A percentile compares a stretch with the other conserved stretches of the same genome.
Conservation (phyloP, 2,329 filamentous ascomycete species). For the Coleophoma crateriformis region DNA sequence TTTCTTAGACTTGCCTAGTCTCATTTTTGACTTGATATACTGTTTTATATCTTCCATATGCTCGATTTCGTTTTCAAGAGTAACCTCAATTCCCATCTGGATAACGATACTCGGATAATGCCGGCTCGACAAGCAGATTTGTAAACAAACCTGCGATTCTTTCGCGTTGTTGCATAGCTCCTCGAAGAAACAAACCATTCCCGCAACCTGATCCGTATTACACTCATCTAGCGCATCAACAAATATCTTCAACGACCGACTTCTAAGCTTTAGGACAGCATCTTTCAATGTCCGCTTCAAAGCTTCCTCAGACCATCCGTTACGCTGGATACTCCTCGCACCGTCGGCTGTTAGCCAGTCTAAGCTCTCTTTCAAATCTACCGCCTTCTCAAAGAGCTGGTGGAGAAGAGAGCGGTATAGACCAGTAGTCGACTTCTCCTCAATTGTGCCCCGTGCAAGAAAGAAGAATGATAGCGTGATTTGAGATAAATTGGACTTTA, state of each 20-base stretch:
- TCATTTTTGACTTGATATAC: constrained; percentile 15
- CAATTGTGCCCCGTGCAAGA: constrained; percentile 15
- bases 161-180: constrained; percentile 12
- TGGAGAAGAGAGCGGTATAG: constrained; percentile 44
- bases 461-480: constrained; percentile 29
- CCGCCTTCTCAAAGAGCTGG: constrained; percentile 34
- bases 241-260: constrained; percentile 25
- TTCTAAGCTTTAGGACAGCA: constrained; percentile 22
- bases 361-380: constrained; percentile 26
- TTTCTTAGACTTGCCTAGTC: constrained; percentile 6
- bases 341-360: constrained; percentile 19
- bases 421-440: constrained; percentile 40
- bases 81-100: constrained; percentile 9
- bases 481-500: constrained; percentile 11
- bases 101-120: constrained; percentile 22
- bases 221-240: constrained; percentile 33
- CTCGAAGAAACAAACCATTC: constrained; percentile 26
- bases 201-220: constrained; percentile 20
- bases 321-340: constrained; percentile 12
- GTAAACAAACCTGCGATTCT: constrained; percentile 4
- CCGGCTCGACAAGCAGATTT: constrained; percentile 21
- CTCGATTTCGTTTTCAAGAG: constrained; percentile 16
- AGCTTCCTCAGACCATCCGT: constrained; percentile 20
- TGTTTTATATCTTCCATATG: constrained; percentile 16
- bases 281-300: constrained; percentile 17